Evolutionary conservation across 352 stramenopile genomes (phyloP).

Genomic region (Phytophthora ramorum): DNA sequence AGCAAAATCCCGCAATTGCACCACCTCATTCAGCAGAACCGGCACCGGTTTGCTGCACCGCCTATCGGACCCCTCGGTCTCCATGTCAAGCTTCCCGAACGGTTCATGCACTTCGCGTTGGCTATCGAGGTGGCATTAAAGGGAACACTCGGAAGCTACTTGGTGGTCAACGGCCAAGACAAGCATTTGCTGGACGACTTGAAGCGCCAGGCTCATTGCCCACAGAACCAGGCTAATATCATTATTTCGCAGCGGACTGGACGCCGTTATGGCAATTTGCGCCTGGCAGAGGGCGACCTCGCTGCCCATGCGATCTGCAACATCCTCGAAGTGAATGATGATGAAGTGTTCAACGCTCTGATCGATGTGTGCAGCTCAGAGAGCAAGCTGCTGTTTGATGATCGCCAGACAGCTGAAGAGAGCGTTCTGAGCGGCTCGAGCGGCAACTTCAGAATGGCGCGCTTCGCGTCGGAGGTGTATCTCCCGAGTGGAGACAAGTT

Average conservation of each 20-base stretch:
- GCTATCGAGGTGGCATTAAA: slow-evolving; percentile 82
- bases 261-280: slow-evolving; percentile 64
- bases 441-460: slow-evolving; percentile 69
- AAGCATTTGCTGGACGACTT: slow-evolving; percentile 80
- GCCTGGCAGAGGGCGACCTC: slow-evolving; percentile 58
- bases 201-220: slow-evolving; percentile 72
- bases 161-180: slow-evolving; percentile 79
- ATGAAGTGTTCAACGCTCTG: slow-evolving; percentile 86
- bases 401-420: slow-evolving; percentile 61
- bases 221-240: slow-evolving; percentile 77
- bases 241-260: slow-evolving; percentile 75
- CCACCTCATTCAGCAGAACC: slow-evolving; percentile 78
- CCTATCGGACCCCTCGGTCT: slow-evolving; percentile 82
- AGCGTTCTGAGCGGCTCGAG: slow-evolving; percentile 61
- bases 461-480: slow-evolving; percentile 74
- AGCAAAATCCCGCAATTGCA: slow-evolving; percentile 74
- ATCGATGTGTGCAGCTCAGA: slow-evolving; percentile 83
- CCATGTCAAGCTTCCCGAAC: slow-evolving; percentile 73
- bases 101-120: slow-evolving; percentile 70
- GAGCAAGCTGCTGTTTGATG: slow-evolving; percentile 75
- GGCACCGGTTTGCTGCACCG: slow-evolving; percentile 61
- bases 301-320: slow-evolving; percentile 76
- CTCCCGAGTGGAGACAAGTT: slow-evolving; percentile 82
- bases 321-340: slow-evolving; percentile 72
- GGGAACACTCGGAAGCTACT: slow-evolving; percentile 75